phyloP scores from a whole-genome alignment of 257 asterid species.

The Penstemon newberryi region DNA sequence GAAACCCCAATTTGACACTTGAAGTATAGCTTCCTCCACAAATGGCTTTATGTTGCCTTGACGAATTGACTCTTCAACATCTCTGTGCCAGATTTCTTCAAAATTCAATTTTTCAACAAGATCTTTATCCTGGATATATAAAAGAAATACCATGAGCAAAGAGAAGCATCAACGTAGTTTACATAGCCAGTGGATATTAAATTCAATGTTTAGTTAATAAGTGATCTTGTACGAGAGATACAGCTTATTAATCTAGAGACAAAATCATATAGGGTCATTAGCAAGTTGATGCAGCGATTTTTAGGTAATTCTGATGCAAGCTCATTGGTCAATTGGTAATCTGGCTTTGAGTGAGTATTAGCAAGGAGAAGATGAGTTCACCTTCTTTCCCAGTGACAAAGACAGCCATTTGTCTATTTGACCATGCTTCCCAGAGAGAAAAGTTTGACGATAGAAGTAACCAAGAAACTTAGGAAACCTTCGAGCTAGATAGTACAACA shows the following conservation, averaged over 20 bases:
- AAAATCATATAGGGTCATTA: no score
- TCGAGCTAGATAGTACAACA: constrained; percentile 62
- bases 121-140: constrained; percentile 51
- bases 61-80: constrained; percentile 81
- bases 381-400: constrained; percentile 67
- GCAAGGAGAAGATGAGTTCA: constrained; percentile 21
- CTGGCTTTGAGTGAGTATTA: background rate
- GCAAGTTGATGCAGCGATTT: no score
- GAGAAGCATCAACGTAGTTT: background rate
- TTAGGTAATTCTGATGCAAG: background rate
- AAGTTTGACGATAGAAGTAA: constrained; percentile 57
- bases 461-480: constrained; percentile 66
- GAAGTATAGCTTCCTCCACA: constrained; percentile 77
- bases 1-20: constrained; percentile 90
- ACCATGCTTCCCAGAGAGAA: constrained; percentile 82
- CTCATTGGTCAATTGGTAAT: background rate
- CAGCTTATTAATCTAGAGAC: no score
- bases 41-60: constrained; percentile 64
- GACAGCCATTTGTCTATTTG: constrained; percentile 68
- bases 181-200: background rate
- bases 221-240: no score
- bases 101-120: constrained; percentile 49
- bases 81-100: constrained; percentile 77
- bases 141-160: constrained; percentile 1
- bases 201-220: no score